phyloP scores from a whole-genome alignment of 805 yeast genomes.

The Metschnikowia baotianmanensis region DNA sequence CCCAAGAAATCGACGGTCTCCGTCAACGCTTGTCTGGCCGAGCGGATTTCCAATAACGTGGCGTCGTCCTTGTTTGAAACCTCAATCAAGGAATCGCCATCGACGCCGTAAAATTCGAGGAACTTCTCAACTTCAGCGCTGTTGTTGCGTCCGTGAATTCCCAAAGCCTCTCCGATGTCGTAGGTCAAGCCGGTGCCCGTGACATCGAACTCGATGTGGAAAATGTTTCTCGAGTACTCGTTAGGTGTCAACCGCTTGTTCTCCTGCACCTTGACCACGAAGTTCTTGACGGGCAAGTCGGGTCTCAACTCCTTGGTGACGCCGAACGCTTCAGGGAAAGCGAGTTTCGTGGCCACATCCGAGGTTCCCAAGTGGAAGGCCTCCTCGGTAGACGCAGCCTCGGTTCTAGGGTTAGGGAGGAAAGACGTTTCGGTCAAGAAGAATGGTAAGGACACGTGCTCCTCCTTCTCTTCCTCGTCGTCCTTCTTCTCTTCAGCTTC shows the following conservation, averaged over 20 bases:
- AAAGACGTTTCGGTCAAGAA: conserved; percentile 66
- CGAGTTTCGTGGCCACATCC: conserved; percentile 65
- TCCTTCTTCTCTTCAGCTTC: conserved; percentile 14
- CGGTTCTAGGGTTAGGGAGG: conserved; percentile 54
- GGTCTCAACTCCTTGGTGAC: conserved; percentile 70
- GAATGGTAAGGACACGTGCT: conserved; percentile 38
- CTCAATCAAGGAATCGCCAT: conserved; percentile 65
- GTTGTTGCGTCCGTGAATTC: conserved; percentile 88
- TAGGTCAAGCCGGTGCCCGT: conserved; percentile 88
- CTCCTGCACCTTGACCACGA: conserved; percentile 84
- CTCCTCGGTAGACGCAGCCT: conserved; percentile 29
- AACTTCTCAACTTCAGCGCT: conserved; percentile 63
- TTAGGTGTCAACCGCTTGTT: conserved; percentile 88
- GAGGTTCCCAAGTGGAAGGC: conserved; percentile 32
- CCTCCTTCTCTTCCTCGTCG: conserved; percentile 23
- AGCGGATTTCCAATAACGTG: conserved; percentile 62
- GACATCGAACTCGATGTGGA: conserved; percentile 93
- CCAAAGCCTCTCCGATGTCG: conserved; percentile 95
- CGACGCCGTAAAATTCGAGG: conserved; percentile 66
- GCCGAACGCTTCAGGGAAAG: conserved; percentile 78
- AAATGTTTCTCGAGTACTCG: conserved; percentile 89
- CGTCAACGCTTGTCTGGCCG: conserved; percentile 74
- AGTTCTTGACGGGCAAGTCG: conserved; percentile 81
- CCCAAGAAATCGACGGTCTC: conserved; percentile 89
- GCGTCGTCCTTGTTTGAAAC: conserved; percentile 68